Evolutionary conservation across 176 grass and related monocot genomes (phyloP).

Genomic region (Oryza nivara): DNA sequence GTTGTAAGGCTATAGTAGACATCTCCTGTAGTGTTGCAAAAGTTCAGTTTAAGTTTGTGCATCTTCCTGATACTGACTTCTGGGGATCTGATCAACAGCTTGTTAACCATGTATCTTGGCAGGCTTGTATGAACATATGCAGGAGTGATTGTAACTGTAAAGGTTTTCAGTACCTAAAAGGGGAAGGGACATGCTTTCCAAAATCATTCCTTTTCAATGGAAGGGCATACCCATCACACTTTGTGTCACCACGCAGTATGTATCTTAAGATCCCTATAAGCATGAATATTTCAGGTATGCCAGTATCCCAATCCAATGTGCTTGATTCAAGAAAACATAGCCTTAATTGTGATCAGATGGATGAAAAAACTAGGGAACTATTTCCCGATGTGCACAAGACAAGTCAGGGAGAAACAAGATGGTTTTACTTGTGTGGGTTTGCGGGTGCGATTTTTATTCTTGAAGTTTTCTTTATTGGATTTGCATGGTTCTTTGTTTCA

Average conservation of each 20-base stretch:
- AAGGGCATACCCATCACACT: conserved; percentile 11
- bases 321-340: neutral
- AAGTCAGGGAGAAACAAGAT: conserved; percentile 29
- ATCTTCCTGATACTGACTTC: conserved; percentile 5
- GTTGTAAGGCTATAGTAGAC: conserved; percentile 15
- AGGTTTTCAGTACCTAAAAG: conserved; percentile 35
- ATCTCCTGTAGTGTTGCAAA: neutral
- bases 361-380: neutral
- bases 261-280: conserved; percentile 3
- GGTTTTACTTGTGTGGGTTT: conserved; percentile 52
- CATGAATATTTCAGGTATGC: conserved; percentile 19
- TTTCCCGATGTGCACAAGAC: conserved; percentile 22
- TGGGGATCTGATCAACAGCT: conserved; percentile 16
- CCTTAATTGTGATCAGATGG: conserved; percentile 17
- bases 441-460: conserved; percentile 31
- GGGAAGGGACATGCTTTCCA: conserved; percentile 27
- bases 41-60: conserved; percentile 1
- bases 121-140: conserved; percentile 19
- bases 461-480: conserved; percentile 41
- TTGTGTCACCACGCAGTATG: conserved; percentile 17
- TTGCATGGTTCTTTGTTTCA: conserved; percentile 46
- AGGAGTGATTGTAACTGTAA: conserved; percentile 11
- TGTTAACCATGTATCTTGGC: neutral
- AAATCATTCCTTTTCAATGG: conserved; percentile 46
- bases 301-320: conserved; percentile 14